Conservation (phyloP, 2,329 filamentous ascomycete genomes). For the Sporothrix inflata region DNA sequence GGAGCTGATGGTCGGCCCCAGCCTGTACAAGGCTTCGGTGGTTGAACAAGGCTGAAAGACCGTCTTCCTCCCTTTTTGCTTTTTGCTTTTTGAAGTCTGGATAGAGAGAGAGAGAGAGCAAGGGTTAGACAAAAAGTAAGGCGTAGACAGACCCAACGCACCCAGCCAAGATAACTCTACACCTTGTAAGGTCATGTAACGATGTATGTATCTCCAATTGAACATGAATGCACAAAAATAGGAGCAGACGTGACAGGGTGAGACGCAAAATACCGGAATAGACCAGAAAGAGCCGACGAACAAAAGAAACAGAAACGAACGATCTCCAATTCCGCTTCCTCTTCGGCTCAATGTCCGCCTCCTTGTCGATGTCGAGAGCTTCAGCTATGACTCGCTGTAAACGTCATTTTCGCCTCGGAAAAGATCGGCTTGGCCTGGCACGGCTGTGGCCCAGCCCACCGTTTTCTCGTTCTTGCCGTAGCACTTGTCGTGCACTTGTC, state of each 20-base stretch:
- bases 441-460: neutral
- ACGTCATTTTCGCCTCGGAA: conserved; percentile 26
- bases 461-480: neutral
- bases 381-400: neutral
- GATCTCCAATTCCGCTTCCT: neutral
- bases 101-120: neutral
- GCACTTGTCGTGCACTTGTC: neutral
- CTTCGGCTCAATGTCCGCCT: neutral
- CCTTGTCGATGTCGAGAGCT: neutral
- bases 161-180: neutral
- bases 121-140: conserved; percentile 16
- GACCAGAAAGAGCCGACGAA: neutral
- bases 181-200: conserved; percentile 17
- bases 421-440: conserved; percentile 18
- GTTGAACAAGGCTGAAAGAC: neutral
- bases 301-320: neutral
- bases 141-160: conserved; percentile 2
- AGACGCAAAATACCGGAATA: neutral
- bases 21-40: conserved; percentile 55
- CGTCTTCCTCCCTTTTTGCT: neutral
- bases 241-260: neutral
- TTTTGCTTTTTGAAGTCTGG: neutral
- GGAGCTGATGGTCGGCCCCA: conserved; percentile 92
- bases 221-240: conserved; percentile 13
- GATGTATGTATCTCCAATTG: conserved; percentile 28